Conservation (phyloP, 306 rosid genomes). For the Rubus idaeus region DNA sequence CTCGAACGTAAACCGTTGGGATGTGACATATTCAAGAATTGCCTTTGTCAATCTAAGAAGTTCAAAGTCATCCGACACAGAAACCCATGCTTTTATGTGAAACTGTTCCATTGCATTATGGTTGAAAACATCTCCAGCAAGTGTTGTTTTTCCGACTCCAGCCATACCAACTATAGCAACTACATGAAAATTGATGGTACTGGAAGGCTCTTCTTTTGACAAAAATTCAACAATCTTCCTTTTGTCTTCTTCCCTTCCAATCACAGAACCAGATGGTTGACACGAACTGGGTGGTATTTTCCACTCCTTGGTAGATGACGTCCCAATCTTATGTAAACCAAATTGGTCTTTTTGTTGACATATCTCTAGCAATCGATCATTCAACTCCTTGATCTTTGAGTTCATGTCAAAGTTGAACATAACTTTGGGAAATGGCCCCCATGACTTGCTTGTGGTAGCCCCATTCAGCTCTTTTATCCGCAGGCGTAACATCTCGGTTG, state of each 20-base stretch:
- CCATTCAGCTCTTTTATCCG: background rate
- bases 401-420: background rate
- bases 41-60: background rate
- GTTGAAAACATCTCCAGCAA: background rate
- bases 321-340: background rate
- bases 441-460: background rate
- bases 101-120: background rate
- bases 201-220: background rate
- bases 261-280: background rate
- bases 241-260: slow-evolving; percentile 27
- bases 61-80: background rate
- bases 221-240: background rate
- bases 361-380: background rate
- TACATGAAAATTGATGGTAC: background rate
- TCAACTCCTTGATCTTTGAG: background rate
- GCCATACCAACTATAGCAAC: slow-evolving; percentile 13
- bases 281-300: slow-evolving; percentile 9
- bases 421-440: background rate
- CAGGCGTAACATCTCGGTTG: background rate
- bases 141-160: slow-evolving; percentile 12
- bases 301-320: background rate
- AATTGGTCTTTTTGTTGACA: background rate
- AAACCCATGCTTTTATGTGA: background rate
- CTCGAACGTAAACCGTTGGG: background rate
- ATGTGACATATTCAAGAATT: background rate